Evolutionary conservation across 148 eudicot species (phyloP).

Genomic region (Vaccinium corymbosum): DNA sequence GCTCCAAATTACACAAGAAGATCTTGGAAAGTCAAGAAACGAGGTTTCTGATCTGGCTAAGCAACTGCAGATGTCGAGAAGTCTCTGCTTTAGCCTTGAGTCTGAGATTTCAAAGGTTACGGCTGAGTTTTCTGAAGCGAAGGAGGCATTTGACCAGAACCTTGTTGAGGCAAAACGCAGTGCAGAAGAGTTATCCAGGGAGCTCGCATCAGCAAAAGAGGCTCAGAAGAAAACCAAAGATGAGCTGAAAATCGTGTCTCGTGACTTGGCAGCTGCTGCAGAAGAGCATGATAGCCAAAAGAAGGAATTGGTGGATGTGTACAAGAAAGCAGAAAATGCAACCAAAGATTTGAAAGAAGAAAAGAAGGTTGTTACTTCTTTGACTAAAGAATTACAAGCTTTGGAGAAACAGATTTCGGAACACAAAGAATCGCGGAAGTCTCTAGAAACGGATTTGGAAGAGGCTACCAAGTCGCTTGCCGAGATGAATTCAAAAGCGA

Average conservation of each 20-base stretch:
- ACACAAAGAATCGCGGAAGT: slow-evolving; percentile 43
- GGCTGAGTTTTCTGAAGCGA: slow-evolving; percentile 45
- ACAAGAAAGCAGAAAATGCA: slow-evolving; percentile 48
- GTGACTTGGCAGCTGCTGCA: slow-evolving; percentile 35
- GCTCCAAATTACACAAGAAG: slow-evolving; percentile 41
- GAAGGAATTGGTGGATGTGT: slow-evolving; percentile 58
- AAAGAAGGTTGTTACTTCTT: slow-evolving; percentile 35
- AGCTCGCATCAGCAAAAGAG: slow-evolving; percentile 47
- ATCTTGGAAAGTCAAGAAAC: slow-evolving; percentile 44
- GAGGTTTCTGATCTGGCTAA: slow-evolving; percentile 49
- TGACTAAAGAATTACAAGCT: slow-evolving; percentile 42
- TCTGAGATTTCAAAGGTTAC: slow-evolving; percentile 36
- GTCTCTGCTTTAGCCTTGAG: slow-evolving; percentile 50
- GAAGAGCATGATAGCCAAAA: slow-evolving; percentile 40
- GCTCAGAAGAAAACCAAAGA: slow-evolving; percentile 36
- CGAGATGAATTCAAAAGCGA: slow-evolving; percentile 50
- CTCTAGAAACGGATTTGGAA: slow-evolving; percentile 56
- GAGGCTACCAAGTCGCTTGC: slow-evolving; percentile 67
- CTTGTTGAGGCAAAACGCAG: slow-evolving; percentile 44
- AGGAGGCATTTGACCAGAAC: slow-evolving; percentile 31
- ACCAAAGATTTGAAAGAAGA: slow-evolving; percentile 49
- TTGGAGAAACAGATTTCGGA: slow-evolving; percentile 45
- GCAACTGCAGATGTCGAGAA: slow-evolving; percentile 37
- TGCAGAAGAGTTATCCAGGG: slow-evolving; percentile 36
- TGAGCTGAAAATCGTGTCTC: slow-evolving; percentile 35